Evolutionary conservation across 441 rosid genomes (phyloP).

Genomic region (Erodium trifolium): DNA sequence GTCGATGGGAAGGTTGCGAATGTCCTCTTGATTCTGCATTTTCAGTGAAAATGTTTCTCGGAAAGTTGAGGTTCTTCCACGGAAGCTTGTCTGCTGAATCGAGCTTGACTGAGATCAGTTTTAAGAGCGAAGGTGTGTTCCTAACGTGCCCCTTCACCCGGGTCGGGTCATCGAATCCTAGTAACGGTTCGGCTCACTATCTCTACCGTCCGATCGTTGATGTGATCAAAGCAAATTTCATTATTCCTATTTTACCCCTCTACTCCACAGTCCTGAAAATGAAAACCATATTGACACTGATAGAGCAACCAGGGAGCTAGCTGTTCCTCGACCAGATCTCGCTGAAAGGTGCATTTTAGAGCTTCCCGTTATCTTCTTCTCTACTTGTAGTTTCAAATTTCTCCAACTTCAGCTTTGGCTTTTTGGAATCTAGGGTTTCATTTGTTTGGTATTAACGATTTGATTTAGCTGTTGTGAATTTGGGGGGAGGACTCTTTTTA

Average conservation of each 20-base stretch:
- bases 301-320: too few species aligned
- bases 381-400: background rate
- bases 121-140: background rate
- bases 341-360: background rate
- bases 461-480: background rate
- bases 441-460: background rate
- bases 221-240: background rate
- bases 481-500: background rate
- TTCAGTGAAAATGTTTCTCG: conserved; percentile 6
- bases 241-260: background rate
- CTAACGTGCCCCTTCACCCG: background rate
- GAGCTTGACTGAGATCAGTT: background rate
- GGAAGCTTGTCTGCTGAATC: background rate
- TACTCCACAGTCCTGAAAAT: background rate
- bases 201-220: background rate
- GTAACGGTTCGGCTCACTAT: background rate
- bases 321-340: background rate
- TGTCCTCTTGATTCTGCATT: conserved; percentile 64
- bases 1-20: conserved; percentile 87
- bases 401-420: too few species aligned
- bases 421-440: too few species aligned
- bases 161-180: background rate
- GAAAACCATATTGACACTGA: too few species aligned
- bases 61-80: conserved; percentile 3
- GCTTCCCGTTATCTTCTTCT: background rate